phyloP scores from a whole-genome alignment of 1,139 yeast species.

The Arxiozyma telluris region DNA sequence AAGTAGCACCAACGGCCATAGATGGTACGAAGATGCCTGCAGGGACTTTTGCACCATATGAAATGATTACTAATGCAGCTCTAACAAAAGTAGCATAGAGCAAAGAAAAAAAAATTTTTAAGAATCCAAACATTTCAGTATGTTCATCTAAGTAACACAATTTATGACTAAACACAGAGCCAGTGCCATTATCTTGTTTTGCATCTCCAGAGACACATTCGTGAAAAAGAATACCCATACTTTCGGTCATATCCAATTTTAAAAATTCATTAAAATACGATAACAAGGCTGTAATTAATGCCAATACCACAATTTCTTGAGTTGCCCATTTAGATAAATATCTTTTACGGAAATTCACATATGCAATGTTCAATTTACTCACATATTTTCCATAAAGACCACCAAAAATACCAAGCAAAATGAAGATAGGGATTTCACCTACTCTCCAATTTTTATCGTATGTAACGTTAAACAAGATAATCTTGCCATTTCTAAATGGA shows the following conservation, averaged over 20 bases:
- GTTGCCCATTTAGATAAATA: slow-evolving; percentile 42
- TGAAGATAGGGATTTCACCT: slow-evolving; percentile 74
- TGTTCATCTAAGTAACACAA: slow-evolving; percentile 44
- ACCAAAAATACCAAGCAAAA: slow-evolving; percentile 78
- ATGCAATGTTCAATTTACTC: slow-evolving; percentile 68
- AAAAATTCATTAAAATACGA: slow-evolving; percentile 81
- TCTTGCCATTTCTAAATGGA: slow-evolving; percentile 91
- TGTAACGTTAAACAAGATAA: slow-evolving; percentile 81
- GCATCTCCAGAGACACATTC: slow-evolving; percentile 48
- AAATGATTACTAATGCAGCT: slow-evolving; percentile 61
- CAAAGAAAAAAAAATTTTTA: slow-evolving; percentile 40
- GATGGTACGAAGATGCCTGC: slow-evolving; percentile 96
- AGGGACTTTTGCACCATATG: slow-evolving; percentile 89
- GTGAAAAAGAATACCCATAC: slow-evolving; percentile 82
- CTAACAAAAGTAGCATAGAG: slow-evolving; percentile 66
- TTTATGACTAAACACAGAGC: slow-evolving; percentile 36
- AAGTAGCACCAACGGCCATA: slow-evolving; percentile 93
- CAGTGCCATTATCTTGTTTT: slow-evolving; percentile 16
- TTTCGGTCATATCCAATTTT: slow-evolving; percentile 85
- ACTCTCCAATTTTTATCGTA: slow-evolving; percentile 83
- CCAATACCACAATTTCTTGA: slow-evolving; percentile 60
- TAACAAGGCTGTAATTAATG: slow-evolving; percentile 62
- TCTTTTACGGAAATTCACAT: slow-evolving; percentile 68
- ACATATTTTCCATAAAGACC: slow-evolving; percentile 82
- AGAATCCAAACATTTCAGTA: slow-evolving; percentile 19